Percentiles rank a stretch among this genome's conserved stretches.
phyloP scores from a whole-genome alignment of 202 grass and related monocot genomes.

The Digitaria exilis region DNA sequence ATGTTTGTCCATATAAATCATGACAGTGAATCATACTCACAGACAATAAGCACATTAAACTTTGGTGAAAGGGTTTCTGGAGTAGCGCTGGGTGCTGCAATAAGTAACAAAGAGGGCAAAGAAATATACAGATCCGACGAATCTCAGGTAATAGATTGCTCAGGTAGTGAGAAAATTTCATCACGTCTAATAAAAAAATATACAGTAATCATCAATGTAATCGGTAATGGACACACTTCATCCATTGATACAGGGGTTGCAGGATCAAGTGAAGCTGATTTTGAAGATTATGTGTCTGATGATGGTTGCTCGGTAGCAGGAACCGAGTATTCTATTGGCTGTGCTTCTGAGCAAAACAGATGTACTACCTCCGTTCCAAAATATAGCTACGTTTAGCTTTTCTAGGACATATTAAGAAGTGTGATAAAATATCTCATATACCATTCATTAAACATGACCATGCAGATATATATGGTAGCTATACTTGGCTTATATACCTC shows the following conservation, averaged over 20 bases:
- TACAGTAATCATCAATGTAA: conserved; percentile 38
- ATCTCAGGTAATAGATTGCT: conserved; percentile 41
- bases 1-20: conserved; percentile 99
- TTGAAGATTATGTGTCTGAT: conserved; percentile 78
- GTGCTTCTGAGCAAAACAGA: conserved; percentile 57
- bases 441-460: too few relatives aligned
- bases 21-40: conserved; percentile 79
- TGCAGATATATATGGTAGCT: too few relatives aligned
- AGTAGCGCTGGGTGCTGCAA: conserved; percentile 92
- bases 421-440: too few relatives aligned
- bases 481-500: too few relatives aligned
- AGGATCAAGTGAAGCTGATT: conserved; percentile 50
- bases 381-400: too few relatives aligned
- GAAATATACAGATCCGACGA: conserved; percentile 60
- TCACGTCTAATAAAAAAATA: conserved; percentile 36
- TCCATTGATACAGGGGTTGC: conserved; percentile 23
- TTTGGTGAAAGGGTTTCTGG: conserved; percentile 99
- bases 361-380: too few relatives aligned
- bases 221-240: conserved; percentile 27
- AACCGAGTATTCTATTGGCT: conserved; percentile 67
- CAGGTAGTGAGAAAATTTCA: conserved; percentile 3
- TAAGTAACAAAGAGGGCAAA: conserved; percentile 96
- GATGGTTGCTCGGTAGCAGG: conserved; percentile 68
- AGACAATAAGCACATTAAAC: conserved; percentile 98
- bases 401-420: too few relatives aligned